Evolutionary conservation across 1,139 yeast genomes (phyloP).

Genomic region (Fermentozyma sake): DNA sequence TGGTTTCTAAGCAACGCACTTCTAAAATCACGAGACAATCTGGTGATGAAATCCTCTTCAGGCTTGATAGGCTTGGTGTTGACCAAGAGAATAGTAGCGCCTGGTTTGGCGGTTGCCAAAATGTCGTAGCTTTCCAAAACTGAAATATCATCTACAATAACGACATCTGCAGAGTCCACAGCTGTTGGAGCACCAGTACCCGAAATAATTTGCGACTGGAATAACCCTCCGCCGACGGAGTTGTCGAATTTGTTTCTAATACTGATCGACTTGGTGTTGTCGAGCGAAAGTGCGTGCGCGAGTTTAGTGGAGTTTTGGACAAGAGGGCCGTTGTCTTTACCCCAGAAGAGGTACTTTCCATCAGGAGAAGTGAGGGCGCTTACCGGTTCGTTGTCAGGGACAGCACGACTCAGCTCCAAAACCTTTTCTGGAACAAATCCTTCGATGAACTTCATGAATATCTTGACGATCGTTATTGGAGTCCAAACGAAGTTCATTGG

Average conservation of each 20-base stretch:
- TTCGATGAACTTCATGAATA: constrained; percentile 42
- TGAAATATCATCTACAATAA: constrained; percentile 55
- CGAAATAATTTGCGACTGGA: constrained; percentile 68
- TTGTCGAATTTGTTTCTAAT: constrained; percentile 71
- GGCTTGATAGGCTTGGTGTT: constrained; percentile 37
- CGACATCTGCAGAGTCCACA: constrained; percentile 59
- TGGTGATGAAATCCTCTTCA: constrained; percentile 43
- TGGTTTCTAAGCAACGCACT: constrained; percentile 51
- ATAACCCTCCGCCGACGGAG: constrained; percentile 74
- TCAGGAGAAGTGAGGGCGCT: constrained; percentile 43
- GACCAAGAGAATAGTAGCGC: constrained; percentile 53
- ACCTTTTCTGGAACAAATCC: constrained; percentile 25
- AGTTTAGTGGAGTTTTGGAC: constrained; percentile 60
- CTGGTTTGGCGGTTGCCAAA: constrained; percentile 52
- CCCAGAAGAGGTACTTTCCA: constrained; percentile 62
- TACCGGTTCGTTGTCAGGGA: constrained; percentile 11
- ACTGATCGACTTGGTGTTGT: constrained; percentile 48
- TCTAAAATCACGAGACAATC: constrained; percentile 52
- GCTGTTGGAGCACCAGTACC: constrained; percentile 27
- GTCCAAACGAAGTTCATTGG: constrained; percentile 55
- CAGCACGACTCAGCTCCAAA: constrained; percentile 6
- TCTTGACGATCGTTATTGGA: constrained; percentile 47
- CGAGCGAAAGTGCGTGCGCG: constrained; percentile 70
- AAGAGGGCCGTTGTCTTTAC: constrained; percentile 55
- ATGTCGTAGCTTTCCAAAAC: constrained; percentile 58